Base-by-base conservation (phyloP, 345 rosid genomes). In the Euclidium syriacum region DNA sequence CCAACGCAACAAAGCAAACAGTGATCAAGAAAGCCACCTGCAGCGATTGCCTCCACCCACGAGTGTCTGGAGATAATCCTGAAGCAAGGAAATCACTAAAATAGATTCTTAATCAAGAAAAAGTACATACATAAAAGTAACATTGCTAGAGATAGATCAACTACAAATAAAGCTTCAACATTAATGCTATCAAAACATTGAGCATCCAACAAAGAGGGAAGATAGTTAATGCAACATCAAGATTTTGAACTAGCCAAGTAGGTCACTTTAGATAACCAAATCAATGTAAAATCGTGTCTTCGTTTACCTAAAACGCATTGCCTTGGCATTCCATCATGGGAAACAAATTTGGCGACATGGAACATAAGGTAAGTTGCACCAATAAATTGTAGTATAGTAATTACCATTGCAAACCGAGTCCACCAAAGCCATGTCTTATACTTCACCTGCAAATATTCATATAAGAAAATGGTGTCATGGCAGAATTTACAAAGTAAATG, bases 371-470 rank as follows among this genome's bases (percentile, higher is more conserved):
- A 89, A 62, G 79, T 58, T 48, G 94, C 94, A 62, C 81, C 75
- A 52, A 74, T 12, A 53, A 82, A 65, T 68, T 92, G 98, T 78
- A 86, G 56, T 22, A 81, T 35, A 19, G 94, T 77, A 54, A 92
- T 64, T 66, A 78, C 72, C 66, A 77, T 68, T 3, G 84, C 78
- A 27, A 85, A 77, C 17, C 95, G 77, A 38, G 85, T 76, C 94
- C 96, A 89, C 84, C 95, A 70, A 34, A 85, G 82, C 98, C 95
- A 92, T 17, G 76, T 79, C 77, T 75, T 81, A 75, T 92, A 92
- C 77, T 80, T 85, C 41, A 78, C 56, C 96, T 91, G 85, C 61
- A 50, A 10, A 54, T n/a, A 12, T 53, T 10, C 60, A 44, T 9
- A 27, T 30, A 10, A 35, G 10, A 44, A 52, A 54, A 38, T 22